Evolutionary conservation across 2,329 filamentous ascomycete genomes (phyloP), one percentile per base, ranked within the genome.

Genomic region (Blastomyces gilchristii): DNA sequence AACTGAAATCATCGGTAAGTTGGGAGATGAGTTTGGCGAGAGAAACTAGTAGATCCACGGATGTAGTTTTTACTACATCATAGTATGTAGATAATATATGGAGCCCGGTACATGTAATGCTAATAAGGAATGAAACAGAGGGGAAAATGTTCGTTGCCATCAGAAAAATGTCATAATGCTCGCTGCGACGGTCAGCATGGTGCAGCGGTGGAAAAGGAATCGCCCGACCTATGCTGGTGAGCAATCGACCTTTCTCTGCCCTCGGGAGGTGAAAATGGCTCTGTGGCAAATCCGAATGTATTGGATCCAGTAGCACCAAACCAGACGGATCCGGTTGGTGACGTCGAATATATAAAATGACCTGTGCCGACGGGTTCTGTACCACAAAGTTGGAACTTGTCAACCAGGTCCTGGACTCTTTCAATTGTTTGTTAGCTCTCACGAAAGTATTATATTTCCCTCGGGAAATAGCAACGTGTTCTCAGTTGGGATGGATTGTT

Each of bases 11-110:
- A n/a, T 63, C 54, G 9, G 71, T 70, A 22, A 62, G 50, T 11
- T 69, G 61, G n/a, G 61, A 64, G 9, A 73, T 58, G 12, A 62
- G 45, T 22, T 64, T 64, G 11, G 62, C 62, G 39, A 66, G 67
- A 54, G 62, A 52, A 22, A 63, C 59, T 34, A 73, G 52, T 0
- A 70, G 18, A 49, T 65, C 65, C n/a, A 67, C 64, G 22, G 69
- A 57, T 0, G 65, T 61, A 2, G 67, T 59, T 41, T 63, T 63
- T 3, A 64, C 66, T 9, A 49, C 9, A 7, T 22, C 49, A 28
- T 66, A 25, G 28, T 69, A 63, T 25, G 43, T n/a, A 2, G 63
- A 39, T 18, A 54, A 62, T 12, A 63, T 47, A 52, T 57, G 64
- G 16, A 71, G 45, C 11, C 43, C 25, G 22, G 68, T 64, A 18